Conservation (phyloP, 768 basidiomycete genomes). For the Candolleomyces efflorescens region DNA sequence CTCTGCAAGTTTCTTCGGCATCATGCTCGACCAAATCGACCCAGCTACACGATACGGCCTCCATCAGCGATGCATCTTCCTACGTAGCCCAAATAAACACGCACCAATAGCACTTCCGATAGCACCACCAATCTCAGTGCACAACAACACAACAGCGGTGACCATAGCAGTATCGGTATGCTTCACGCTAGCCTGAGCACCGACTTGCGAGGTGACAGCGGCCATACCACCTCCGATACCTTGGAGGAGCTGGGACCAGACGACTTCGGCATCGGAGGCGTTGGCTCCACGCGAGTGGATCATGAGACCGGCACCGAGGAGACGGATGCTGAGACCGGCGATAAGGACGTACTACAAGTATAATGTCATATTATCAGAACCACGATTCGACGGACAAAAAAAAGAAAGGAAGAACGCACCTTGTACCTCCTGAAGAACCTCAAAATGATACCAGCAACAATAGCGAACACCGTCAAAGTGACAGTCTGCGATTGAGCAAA, state of each 20-base stretch:
- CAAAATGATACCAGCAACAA: conserved; percentile 56
- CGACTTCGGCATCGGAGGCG: conserved; percentile 49
- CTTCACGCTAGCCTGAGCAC: conserved; percentile 61
- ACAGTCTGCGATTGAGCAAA: conserved; percentile 60
- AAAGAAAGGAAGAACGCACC: conserved; percentile 20
- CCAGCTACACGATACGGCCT: too few species aligned
- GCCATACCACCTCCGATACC: conserved; percentile 74
- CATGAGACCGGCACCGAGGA: conserved; percentile 65
- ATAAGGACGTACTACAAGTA: conserved; percentile 41
- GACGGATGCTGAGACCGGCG: conserved; percentile 53
- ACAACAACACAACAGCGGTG: conserved; percentile 61
- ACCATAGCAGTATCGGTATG: conserved; percentile 65
- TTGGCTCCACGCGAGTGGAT: conserved; percentile 64
- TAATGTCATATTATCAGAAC: neutral
- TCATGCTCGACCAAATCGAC: conserved; percentile 59
- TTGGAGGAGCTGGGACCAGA: conserved; percentile 67
- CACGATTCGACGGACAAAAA: neutral
- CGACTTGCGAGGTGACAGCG: conserved; percentile 50
- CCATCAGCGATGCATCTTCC: too few species aligned
- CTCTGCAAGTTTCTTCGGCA: conserved; percentile 57
- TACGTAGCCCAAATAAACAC: too few species aligned
- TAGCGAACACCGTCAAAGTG: conserved; percentile 59
- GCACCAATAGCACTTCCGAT: conserved; percentile 59
- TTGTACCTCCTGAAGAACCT: conserved; percentile 51
- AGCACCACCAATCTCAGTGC: conserved; percentile 66